Conservation (phyloP, 805 yeast species). For the Maudiozyma serrabonitensis region DNA sequence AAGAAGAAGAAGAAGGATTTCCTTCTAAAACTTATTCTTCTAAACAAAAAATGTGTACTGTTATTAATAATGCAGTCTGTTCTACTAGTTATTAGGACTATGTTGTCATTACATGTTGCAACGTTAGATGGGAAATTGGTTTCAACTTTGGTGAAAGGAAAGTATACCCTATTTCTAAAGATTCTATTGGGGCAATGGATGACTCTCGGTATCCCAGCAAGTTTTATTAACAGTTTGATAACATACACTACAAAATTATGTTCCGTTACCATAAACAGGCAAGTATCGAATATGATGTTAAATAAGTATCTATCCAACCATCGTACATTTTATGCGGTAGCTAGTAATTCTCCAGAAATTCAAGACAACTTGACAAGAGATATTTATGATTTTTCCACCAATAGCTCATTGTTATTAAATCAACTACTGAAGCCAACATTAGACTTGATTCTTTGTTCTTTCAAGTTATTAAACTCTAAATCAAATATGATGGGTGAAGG, state of each 20-base stretch:
- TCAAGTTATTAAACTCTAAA: constrained; percentile 50
- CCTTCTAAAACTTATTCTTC: constrained; percentile 17
- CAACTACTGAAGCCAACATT: constrained; percentile 76
- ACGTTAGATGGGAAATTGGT: constrained; percentile 78
- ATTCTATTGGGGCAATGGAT: constrained; percentile 64
- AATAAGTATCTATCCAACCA: constrained; percentile 61
- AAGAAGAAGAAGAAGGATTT: constrained; percentile 9
- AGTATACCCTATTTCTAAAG: constrained; percentile 52
- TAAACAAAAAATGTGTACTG: constrained; percentile 22
- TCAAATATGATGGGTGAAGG: constrained; percentile 53
- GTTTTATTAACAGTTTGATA: constrained; percentile 64
- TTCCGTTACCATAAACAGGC: constrained; percentile 48
- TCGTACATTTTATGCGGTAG: constrained; percentile 23
- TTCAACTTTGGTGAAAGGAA: constrained; percentile 66
- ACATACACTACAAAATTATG: constrained; percentile 50
- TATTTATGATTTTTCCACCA: constrained; percentile 59
- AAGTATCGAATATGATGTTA: constrained; percentile 55
- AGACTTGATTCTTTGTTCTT: constrained; percentile 72
- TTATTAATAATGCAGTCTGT: constrained; percentile 43
- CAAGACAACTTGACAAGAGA: constrained; percentile 53
- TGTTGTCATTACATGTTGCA: constrained; percentile 73
- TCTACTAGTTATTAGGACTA: constrained; percentile 57
- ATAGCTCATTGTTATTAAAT: constrained; percentile 67
- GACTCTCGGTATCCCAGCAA: constrained; percentile 77
- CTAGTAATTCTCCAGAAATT: constrained; percentile 13